These are phyloP conservation scores for Boletus rufocinnamomeus DNA, from an alignment of 768 basidiomycete genomes.

Conservation along the genomic window DNA sequence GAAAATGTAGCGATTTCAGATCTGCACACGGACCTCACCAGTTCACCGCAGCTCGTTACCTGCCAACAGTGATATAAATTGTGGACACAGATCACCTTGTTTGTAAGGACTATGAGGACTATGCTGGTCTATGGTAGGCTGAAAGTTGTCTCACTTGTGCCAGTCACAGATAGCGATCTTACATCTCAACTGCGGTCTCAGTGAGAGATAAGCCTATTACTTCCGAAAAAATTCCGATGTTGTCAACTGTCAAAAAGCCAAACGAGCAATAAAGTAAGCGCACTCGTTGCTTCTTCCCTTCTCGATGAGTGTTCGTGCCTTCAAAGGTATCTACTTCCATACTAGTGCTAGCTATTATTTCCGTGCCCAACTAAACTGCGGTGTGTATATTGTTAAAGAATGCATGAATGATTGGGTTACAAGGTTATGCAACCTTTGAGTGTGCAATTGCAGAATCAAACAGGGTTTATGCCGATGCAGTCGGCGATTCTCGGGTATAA, in stretches of 20 bases:
- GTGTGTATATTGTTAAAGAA: background rate
- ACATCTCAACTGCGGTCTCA: background rate
- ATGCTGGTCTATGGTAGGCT: background rate
- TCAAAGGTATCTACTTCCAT: background rate
- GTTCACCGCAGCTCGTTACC: background rate
- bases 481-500: too few species aligned
- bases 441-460: background rate
- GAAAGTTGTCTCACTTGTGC: background rate
- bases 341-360: background rate
- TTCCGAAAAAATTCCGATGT: background rate
- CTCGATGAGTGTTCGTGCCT: background rate
- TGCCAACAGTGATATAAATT: background rate
- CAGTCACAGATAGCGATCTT: background rate
- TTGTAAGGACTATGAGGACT: background rate
- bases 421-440: background rate
- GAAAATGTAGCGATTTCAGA: background rate
- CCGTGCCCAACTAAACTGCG: background rate
- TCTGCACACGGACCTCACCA: background rate
- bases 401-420: background rate
- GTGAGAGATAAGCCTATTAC: background rate
- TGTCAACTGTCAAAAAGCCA: background rate
- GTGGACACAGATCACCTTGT: background rate
- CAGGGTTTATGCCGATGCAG: too few species aligned
- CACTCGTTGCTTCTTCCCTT: background rate
- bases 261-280: background rate